Conservation (phyloP, 2,329 filamentous ascomycete species). For the Xylaria sp. region DNA sequence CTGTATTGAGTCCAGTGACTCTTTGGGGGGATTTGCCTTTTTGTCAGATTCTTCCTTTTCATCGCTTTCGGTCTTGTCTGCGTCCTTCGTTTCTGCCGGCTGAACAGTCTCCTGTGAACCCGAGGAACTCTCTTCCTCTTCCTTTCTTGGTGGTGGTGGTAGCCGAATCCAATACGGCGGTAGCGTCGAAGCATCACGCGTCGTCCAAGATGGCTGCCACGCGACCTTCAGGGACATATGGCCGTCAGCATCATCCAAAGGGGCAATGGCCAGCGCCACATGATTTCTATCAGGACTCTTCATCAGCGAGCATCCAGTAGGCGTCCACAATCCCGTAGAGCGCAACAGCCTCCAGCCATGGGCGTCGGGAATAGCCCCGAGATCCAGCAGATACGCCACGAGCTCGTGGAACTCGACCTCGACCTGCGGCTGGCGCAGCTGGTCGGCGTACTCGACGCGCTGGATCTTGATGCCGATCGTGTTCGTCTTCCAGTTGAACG, state of each 20-base stretch:
- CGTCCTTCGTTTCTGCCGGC: slow-evolving; percentile 10
- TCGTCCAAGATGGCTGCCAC: slow-evolving; percentile 68
- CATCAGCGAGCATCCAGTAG: slow-evolving; percentile 67
- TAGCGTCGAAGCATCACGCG: slow-evolving; percentile 61
- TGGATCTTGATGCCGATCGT: slow-evolving; percentile 71
- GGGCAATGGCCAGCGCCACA: slow-evolving; percentile 63
- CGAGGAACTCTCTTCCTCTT: slow-evolving; percentile 25
- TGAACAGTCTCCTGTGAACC: slow-evolving; percentile 26
- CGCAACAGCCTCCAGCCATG: slow-evolving; percentile 68
- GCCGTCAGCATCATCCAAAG: slow-evolving; percentile 70
- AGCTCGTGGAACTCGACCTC: slow-evolving; percentile 68
- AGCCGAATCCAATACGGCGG: slow-evolving; percentile 70
- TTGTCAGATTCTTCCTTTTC: slow-evolving; percentile 20
- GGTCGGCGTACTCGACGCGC: slow-evolving; percentile 70
- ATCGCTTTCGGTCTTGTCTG: slow-evolving; percentile 11
- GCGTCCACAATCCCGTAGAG: slow-evolving; percentile 69
- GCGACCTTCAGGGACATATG: slow-evolving; percentile 66
- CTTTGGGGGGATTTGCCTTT: slow-evolving; percentile 40
- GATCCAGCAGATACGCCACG: slow-evolving; percentile 70
- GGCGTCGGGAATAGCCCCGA: slow-evolving; percentile 69
- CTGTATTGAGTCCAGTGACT: slow-evolving; percentile 52
- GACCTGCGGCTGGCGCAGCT: slow-evolving; percentile 64
- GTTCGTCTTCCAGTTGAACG: slow-evolving; percentile 73
- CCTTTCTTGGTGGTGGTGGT: slow-evolving; percentile 52
- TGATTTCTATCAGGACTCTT: slow-evolving; percentile 61